phyloP scores from a whole-genome alignment of 352 stramenopile species.

The Phytophthora europaea region DNA sequence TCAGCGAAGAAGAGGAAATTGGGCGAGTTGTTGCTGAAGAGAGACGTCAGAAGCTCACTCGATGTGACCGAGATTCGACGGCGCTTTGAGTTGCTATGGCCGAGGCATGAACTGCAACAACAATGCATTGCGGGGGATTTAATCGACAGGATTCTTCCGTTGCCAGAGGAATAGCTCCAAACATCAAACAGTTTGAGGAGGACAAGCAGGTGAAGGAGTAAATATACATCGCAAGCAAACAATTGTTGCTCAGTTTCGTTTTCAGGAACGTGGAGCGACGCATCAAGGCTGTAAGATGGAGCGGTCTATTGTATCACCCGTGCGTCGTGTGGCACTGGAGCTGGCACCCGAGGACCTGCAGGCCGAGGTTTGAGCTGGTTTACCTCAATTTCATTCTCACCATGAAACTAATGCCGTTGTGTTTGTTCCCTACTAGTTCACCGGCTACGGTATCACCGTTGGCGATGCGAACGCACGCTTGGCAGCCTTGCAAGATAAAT shows the following conservation, averaged over 20 bases:
- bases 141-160: slow-evolving; percentile 20
- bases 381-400: neutral
- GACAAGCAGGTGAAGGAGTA: too few species aligned
- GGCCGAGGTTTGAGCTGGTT: slow-evolving; percentile 49
- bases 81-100: slow-evolving; percentile 17
- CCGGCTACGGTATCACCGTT: slow-evolving; percentile 56
- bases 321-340: slow-evolving; percentile 56
- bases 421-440: slow-evolving; percentile 41
- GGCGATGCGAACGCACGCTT: slow-evolving; percentile 58
- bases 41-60: neutral
- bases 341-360: slow-evolving; percentile 68
- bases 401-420: neutral
- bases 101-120: slow-evolving; percentile 11
- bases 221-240: too few species aligned
- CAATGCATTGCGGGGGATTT: slow-evolving; percentile 11
- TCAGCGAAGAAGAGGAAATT: neutral
- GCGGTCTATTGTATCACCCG: slow-evolving; percentile 33
- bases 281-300: slow-evolving; percentile 20
- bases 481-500: slow-evolving; percentile 59
- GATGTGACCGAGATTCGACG: slow-evolving; percentile 22
- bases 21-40: neutral
- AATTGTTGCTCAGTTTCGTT: slow-evolving; percentile 21
- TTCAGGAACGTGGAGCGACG: slow-evolving; percentile 26
- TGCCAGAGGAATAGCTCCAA: slow-evolving; percentile 1
- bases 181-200: neutral